Conservation (phyloP, 2,329 filamentous ascomycete genomes). For the Chrysoporthe austroafricana region DNA sequence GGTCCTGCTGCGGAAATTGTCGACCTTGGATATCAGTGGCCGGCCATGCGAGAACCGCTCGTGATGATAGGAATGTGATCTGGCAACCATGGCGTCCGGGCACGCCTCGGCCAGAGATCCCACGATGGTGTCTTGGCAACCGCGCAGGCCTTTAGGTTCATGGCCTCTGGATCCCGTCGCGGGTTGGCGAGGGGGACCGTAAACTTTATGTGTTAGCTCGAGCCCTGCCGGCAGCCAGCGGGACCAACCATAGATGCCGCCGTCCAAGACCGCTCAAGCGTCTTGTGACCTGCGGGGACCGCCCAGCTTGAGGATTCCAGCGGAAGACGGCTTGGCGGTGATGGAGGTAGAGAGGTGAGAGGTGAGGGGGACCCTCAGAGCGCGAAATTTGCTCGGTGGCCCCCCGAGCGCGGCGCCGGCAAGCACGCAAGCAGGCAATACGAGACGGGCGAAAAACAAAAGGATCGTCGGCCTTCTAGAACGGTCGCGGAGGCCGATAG, state of each 20-base stretch:
- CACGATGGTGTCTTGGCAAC: background rate
- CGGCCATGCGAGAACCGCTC: background rate
- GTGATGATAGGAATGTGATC: background rate
- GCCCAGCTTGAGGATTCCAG: background rate
- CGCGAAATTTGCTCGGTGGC: background rate
- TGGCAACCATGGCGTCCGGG: background rate
- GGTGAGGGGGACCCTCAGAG: background rate
- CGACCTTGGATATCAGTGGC: conserved; percentile 10
- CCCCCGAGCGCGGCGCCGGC: background rate
- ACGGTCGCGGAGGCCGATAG: conserved; percentile 4
- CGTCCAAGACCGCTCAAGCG: too few species aligned
- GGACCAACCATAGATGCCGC: too few species aligned
- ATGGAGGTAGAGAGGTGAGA: background rate
- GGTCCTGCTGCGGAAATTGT: conserved; percentile 10
- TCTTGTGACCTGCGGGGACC: background rate
- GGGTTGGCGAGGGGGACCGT: background rate
- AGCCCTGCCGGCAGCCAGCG: background rate
- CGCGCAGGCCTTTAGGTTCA: background rate
- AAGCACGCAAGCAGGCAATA: background rate
- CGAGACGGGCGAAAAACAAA: conserved; percentile 9
- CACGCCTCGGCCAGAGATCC: background rate
- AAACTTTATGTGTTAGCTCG: background rate
- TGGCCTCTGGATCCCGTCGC: background rate
- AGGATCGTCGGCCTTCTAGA: conserved; percentile 14
- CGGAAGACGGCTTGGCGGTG: background rate